Base-by-base conservation (phyloP, 2,329 filamentous ascomycete species). In the Chrysoporthe cubensis region DNA sequence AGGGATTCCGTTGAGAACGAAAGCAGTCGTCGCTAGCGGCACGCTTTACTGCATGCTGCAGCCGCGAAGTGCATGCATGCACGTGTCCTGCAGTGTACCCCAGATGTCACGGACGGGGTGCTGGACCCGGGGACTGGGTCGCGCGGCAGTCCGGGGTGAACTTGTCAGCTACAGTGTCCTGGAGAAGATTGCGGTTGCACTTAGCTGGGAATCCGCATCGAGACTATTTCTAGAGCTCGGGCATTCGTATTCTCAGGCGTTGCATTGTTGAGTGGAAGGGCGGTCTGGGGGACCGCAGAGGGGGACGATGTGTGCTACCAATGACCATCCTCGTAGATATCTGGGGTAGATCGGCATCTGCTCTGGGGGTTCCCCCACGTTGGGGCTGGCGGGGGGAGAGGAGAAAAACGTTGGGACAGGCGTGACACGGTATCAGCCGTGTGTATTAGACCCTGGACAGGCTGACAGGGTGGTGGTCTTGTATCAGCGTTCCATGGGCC, bases 381-480 rank as follows among this genome's bases (percentile, higher is more conserved):
- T 40, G 54, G 18, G 34, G 32, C 34, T 37, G 7, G 6, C 14
- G 13, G 48, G 50, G 26, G 48, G 8, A 14, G 48, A 18, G 16
- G 34, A 34, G 32, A 4, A 40, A 57, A 57, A 57, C 16, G 54
- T 57, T 57, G 54, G 54, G 54, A 57, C 54, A 40, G 34, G 5
- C 54, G 26, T 40, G n/a, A 7, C 54, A 40, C 32, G 54, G 54
- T 40, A 37, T 57, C 54, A 57, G 54, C 54, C 54, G 54, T 32
- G 54, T 57, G 54, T 34, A 40, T 40, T 57, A 46, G 40, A 37
- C 34, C 32, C 54, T 21, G 40, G 32, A 40, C 54, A 40, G 54
- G 34, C 26, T 57, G 54, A 37, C 34, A 57, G 54, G 54, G 54
- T n/a, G 34, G 44, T 8, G 32, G 52, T 40, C 14, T 57, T 40